Percentiles rank a stretch among this genome's conserved stretches.
Evolutionary conservation across 352 stramenopile genomes (phyloP).

Genomic region (Globisporangium lucens): DNA sequence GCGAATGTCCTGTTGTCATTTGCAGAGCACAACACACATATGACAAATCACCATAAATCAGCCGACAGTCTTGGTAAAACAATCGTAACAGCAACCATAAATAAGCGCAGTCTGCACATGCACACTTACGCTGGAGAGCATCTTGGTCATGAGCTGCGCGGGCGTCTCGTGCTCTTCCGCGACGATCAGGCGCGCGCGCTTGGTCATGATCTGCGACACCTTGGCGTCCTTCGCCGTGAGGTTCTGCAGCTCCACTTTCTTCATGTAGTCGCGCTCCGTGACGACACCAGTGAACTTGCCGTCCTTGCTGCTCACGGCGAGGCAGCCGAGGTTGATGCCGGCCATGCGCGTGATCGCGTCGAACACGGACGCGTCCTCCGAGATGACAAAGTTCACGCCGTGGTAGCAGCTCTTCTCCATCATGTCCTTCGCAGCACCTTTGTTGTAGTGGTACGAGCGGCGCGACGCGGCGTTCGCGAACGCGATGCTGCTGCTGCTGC

Average conservation of each 20-base stretch:
- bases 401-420: constrained; percentile 93
- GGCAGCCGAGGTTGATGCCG: constrained; percentile 90
- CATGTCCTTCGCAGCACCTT: constrained; percentile 86
- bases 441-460: constrained; percentile 63
- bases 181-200: constrained; percentile 87
- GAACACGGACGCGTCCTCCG: constrained; percentile 91
- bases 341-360: constrained; percentile 95
- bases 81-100: background rate
- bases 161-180: constrained; percentile 86
- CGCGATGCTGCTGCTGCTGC: background rate
- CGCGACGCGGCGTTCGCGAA: background rate
- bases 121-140: constrained; percentile 87
- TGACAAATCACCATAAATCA: background rate
- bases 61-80: background rate
- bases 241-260: constrained; percentile 93
- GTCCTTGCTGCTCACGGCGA: constrained; percentile 87
- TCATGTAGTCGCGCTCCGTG: constrained; percentile 94
- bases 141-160: constrained; percentile 93
- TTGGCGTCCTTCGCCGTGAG: constrained; percentile 82
- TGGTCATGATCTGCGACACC: constrained; percentile 94
- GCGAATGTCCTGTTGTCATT: constrained; percentile 77
- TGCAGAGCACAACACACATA: background rate
- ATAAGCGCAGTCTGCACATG: background rate
- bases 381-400: constrained; percentile 94
- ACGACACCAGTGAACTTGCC: constrained; percentile 91